Evolutionary conservation across 257 asterid genomes (phyloP).

Genomic region (Oldenlandia corymbosa): DNA sequence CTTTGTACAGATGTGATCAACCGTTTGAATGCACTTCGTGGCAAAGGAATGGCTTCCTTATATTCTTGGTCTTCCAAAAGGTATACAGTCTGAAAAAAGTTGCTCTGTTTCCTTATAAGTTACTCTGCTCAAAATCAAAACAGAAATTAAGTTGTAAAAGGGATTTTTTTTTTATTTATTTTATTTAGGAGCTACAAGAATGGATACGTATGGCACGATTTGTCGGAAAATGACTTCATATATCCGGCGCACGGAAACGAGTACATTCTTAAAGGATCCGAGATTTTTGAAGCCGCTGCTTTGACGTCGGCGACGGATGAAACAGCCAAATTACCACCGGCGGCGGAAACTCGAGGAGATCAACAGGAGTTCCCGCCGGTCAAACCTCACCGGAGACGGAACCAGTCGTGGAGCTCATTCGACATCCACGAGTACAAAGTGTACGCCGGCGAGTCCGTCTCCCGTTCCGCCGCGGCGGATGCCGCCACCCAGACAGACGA

Average conservation of each 20-base stretch:
- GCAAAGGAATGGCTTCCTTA: constrained; percentile 64
- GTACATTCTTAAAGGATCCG: constrained; percentile 86
- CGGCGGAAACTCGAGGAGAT: constrained; percentile 17
- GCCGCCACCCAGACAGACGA: constrained; percentile 81
- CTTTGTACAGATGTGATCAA: constrained; percentile 48
- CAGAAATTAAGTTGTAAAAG: too few relatives aligned
- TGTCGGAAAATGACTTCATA: constrained; percentile 68
- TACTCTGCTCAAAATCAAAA: background rate
- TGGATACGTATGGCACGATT: constrained; percentile 94
- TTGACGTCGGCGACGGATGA: constrained; percentile 20
- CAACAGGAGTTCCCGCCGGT: constrained; percentile 16
- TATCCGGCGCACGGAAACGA: constrained; percentile 77
- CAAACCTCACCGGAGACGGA: constrained; percentile 40
- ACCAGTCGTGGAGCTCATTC: constrained; percentile 79
- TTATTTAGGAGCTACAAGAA: constrained; percentile 68
- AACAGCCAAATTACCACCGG: constrained; percentile 17
- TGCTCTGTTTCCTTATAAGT: background rate
- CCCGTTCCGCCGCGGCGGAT: constrained; percentile 45
- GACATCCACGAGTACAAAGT: constrained; percentile 66
- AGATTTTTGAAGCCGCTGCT: constrained; percentile 32
- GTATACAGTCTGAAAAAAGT: constrained; percentile 15
- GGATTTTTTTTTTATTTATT: background rate
- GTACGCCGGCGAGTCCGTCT: constrained; percentile 35
- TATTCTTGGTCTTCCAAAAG: constrained; percentile 92
- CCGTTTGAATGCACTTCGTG: constrained; percentile 74